phyloP scores from a whole-genome alignment of 768 basidiomycete genomes.

The Coprinellus aureogranulatus region DNA sequence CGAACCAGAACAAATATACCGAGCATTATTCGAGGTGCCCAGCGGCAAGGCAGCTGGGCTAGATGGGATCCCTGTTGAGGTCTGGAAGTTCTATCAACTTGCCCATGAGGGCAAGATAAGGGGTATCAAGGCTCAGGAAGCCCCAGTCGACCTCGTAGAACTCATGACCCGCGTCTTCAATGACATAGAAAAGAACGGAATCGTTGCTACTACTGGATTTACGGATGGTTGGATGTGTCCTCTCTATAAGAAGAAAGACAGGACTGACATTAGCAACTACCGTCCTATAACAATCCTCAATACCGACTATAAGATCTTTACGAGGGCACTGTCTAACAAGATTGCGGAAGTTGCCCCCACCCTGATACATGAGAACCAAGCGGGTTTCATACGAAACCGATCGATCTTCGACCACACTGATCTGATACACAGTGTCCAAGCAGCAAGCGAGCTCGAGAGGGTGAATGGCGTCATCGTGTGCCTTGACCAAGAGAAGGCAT shows the following conservation, averaged over 20 bases:
- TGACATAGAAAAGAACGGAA: conserved; percentile 28
- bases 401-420: conserved; percentile 30
- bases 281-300: conserved; percentile 33
- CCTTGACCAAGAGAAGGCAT: conserved; percentile 38
- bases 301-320: conserved; percentile 31
- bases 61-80: conserved; percentile 24
- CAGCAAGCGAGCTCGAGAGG: conserved; percentile 18
- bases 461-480: conserved; percentile 24
- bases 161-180: conserved; percentile 15
- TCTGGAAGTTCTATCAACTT: conserved; percentile 17
- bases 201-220: conserved; percentile 17
- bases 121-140: neutral
- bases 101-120: neutral
- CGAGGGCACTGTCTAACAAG: conserved; percentile 19
- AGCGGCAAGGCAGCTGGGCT: conserved; percentile 16
- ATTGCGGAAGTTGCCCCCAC: conserved; percentile 10
- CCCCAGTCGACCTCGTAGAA: neutral
- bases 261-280: conserved; percentile 28
- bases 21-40: neutral
- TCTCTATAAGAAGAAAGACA: conserved; percentile 41
- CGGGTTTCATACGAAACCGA: conserved; percentile 32
- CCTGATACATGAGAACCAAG: conserved; percentile 31
- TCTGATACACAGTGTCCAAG: conserved; percentile 22
- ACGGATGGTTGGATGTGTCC: conserved; percentile 35
- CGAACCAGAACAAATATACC: neutral